phyloP scores from a whole-genome alignment of 768 basidiomycete genomes.

The Trametes elegans region DNA sequence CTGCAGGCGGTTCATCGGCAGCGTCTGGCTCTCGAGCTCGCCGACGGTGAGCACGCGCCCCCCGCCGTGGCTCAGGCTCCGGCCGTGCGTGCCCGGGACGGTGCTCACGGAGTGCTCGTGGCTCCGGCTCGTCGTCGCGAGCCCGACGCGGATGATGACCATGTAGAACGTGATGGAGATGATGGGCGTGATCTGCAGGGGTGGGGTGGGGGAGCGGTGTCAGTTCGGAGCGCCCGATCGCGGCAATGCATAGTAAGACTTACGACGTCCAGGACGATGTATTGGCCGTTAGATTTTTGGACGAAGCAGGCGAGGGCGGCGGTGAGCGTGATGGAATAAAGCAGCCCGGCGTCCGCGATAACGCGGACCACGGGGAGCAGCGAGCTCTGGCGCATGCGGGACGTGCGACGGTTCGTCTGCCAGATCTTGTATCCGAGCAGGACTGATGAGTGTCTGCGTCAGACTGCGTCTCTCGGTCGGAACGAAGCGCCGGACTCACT shows the following conservation, averaged over 20 bases:
- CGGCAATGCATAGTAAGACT: neutral
- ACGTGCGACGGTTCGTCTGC: slow-evolving; percentile 16
- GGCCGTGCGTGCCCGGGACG: neutral
- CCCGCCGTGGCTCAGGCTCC: neutral
- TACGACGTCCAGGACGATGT: slow-evolving; percentile 28
- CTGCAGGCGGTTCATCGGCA: slow-evolving; percentile 5
- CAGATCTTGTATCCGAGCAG: slow-evolving; percentile 29
- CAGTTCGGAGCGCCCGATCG: neutral
- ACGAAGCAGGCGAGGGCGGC: slow-evolving; percentile 27
- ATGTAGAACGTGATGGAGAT: slow-evolving; percentile 29
- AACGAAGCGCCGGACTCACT: slow-evolving; percentile 7
- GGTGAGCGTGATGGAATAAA: slow-evolving; percentile 26
- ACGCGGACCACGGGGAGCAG: slow-evolving; percentile 23
- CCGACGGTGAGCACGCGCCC: slow-evolving; percentile 2
- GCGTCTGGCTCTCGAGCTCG: slow-evolving; percentile 5
- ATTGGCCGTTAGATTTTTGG: slow-evolving; percentile 18
- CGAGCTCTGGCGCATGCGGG: slow-evolving; percentile 6
- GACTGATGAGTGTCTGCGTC: slow-evolving; percentile 17
- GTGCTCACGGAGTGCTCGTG: neutral
- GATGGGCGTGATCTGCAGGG: slow-evolving; percentile 23
- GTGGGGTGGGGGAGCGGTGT: too few relatives aligned
- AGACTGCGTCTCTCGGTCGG: too few relatives aligned
- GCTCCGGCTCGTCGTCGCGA: slow-evolving; percentile 1
- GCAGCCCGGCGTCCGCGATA: slow-evolving; percentile 26
- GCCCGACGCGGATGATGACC: slow-evolving; percentile 26